Evolutionary conservation across 2,329 filamentous ascomycete species (phyloP).

Genomic region (Ceratocystis lukuohia): DNA sequence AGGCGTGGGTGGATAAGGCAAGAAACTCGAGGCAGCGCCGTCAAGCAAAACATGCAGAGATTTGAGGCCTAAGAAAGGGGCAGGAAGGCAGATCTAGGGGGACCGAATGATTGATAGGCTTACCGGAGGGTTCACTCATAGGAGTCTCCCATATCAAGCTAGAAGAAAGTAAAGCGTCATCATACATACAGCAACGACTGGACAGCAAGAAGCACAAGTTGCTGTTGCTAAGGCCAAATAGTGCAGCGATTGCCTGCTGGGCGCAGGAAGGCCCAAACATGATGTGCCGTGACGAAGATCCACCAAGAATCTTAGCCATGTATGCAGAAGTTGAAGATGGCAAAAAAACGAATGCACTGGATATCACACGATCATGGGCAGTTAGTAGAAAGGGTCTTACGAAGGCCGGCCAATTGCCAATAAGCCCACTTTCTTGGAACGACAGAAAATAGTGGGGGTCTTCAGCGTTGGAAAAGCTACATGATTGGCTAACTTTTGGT

Average conservation of each 20-base stretch:
- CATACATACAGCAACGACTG: too few relatives aligned
- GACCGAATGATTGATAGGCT: too few relatives aligned
- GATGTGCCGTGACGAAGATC: too few relatives aligned
- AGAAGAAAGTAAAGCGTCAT: too few relatives aligned
- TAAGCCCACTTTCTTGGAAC: neutral
- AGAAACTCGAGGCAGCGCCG: neutral
- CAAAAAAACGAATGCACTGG: neutral
- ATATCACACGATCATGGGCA: constrained; percentile 1
- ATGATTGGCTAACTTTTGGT: neutral
- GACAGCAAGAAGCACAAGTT: too few relatives aligned
- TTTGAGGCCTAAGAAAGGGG: neutral
- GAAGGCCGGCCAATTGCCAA: neutral
- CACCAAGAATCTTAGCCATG: neutral
- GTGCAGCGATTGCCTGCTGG: too few relatives aligned
- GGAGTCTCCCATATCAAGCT: too few relatives aligned
- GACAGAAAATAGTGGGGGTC: neutral
- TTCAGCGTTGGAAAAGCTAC: neutral
- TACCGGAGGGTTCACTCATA: neutral
- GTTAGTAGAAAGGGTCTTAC: neutral
- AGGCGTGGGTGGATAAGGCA: neutral
- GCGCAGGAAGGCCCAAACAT: too few relatives aligned
- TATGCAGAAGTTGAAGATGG: neutral
- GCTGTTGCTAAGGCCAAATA: too few relatives aligned
- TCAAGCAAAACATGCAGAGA: neutral
- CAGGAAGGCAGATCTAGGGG: neutral